These are phyloP conservation scores for Capronia americana DNA, from an alignment of 2,329 filamentous ascomycete species.

Conservation along the genomic window DNA sequence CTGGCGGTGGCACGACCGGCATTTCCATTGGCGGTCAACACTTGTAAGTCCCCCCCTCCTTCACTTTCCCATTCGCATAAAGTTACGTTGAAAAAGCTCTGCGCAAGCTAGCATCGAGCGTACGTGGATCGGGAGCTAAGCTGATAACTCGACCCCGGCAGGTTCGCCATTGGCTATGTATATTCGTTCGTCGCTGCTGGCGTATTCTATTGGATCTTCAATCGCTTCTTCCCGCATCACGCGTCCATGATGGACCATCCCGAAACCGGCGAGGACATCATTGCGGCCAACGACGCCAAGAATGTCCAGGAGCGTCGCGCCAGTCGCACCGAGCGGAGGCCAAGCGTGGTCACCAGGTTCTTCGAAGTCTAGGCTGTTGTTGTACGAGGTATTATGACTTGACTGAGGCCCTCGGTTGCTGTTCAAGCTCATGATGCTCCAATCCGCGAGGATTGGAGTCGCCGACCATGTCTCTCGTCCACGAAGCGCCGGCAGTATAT, in stretches of 20 bases:
- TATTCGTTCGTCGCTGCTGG: constrained; percentile 36
- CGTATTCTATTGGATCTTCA: constrained; percentile 39
- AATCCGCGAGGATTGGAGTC: no score
- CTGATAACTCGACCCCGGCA: constrained; percentile 19
- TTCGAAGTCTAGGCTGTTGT: constrained; percentile 32
- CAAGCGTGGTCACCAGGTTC: constrained; percentile 28
- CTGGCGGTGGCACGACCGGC: constrained; percentile 30
- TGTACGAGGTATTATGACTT: no score
- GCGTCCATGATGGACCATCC: constrained; percentile 36
- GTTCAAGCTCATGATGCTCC: neutral
- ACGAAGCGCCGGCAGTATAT: no score
- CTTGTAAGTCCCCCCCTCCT: constrained; percentile 20
- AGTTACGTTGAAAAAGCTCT: neutral
- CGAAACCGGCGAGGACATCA: constrained; percentile 37
- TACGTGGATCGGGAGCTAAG: neutral
- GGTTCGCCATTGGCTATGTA: constrained; percentile 35
- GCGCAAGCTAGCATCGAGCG: neutral
- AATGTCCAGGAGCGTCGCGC: constrained; percentile 30
- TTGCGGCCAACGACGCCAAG: constrained; percentile 36
- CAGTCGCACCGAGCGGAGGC: constrained; percentile 30
- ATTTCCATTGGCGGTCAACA: constrained; percentile 35
- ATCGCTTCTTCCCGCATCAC: constrained; percentile 36
- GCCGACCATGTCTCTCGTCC: no score
- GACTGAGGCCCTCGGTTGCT: neutral
- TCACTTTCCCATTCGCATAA: neutral